Conservation (phyloP, 768 basidiomycete species). For the Rossbeevera mucosa region DNA sequence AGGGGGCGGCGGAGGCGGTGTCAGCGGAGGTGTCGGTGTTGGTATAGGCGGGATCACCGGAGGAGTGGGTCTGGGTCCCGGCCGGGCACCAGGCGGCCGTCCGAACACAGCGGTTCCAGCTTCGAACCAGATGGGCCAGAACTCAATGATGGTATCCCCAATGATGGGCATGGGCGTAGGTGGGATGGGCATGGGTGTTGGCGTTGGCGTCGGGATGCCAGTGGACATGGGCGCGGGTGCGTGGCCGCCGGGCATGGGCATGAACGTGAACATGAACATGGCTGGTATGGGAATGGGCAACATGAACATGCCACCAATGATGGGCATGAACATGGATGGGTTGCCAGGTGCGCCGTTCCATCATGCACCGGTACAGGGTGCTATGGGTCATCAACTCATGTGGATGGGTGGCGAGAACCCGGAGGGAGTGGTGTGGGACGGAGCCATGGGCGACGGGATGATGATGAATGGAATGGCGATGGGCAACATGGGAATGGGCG, state of each 20-base stretch:
- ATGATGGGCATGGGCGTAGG: conserved; percentile 45
- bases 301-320: conserved; percentile 33
- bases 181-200: conserved; percentile 32
- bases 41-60: conserved; percentile 19
- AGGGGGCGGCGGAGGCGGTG: conserved; percentile 29
- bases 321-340: conserved; percentile 40
- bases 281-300: conserved; percentile 38
- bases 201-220: conserved; percentile 29
- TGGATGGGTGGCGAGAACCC: conserved; percentile 34
- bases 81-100: not conserved
- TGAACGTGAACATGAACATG: conserved; percentile 38
- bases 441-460: conserved; percentile 40
- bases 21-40: conserved; percentile 21
- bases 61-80: conserved; percentile 9
- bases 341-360: conserved; percentile 27
- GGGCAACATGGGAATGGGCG: conserved; percentile 33
- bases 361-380: conserved; percentile 10
- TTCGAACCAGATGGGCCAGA: conserved; percentile 17
- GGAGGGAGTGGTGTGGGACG: conserved; percentile 36
- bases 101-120: conserved; percentile 2
- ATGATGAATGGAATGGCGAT: conserved; percentile 38
- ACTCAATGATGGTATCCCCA: conserved; percentile 33
- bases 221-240: conserved; percentile 33
- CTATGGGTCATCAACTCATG: conserved; percentile 29
- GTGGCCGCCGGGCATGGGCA: conserved; percentile 12